Base-by-base conservation (phyloP, 352 stramenopile genomes). In the Phytophthora melonis region DNA sequence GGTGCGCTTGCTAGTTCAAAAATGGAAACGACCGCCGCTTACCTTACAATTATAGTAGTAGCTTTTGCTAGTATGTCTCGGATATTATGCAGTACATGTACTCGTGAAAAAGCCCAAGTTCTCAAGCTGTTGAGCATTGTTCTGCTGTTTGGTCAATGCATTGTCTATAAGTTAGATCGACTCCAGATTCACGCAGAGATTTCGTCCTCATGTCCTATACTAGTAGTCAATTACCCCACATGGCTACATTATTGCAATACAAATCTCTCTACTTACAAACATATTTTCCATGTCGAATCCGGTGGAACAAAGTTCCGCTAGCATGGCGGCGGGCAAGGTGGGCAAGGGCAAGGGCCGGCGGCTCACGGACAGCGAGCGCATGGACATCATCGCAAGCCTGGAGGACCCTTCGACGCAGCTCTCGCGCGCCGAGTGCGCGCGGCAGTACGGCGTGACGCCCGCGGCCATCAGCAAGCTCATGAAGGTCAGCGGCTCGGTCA, bases 391-490 rank as follows among this genome's bases (percentile, higher is more conserved):
- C 66, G 56, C 83, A 54, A 72, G 80, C 34, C 78, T 94, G 25
- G 87, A 94, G 63, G 82, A 88, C 68, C 77, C 87, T 21, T 64
- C 65, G 4, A 74, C 63, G n/a, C 79, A 81, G n/a, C 39, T 84
- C n/a, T 89, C 82, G 0, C 80, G 83, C 16, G 84, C 83, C 41
- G 79, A 87, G 53, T 91, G 83, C 19, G 87, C 85, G 59, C 83
- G 84, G 1, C 63, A 86, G 54, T 92, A 93, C 59, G 85, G 85
- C 45, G 86, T 94, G 49, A 89, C 79, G 23, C 86, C 82, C 63
- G 86, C 87, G 27, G 87, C 87, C 43, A 94, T 93, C 78, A 90
- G 85, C 59, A 92, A 93, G 70, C 83, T 94, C 75, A 90, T 91
- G 82, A 91, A 94, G 63, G 82, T 87, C 47, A 85, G 84, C 25